These are phyloP conservation scores for Penicillium sp. DNA, from an alignment of 2,329 filamentous ascomycete genomes.

Conservation along the genomic window DNA sequence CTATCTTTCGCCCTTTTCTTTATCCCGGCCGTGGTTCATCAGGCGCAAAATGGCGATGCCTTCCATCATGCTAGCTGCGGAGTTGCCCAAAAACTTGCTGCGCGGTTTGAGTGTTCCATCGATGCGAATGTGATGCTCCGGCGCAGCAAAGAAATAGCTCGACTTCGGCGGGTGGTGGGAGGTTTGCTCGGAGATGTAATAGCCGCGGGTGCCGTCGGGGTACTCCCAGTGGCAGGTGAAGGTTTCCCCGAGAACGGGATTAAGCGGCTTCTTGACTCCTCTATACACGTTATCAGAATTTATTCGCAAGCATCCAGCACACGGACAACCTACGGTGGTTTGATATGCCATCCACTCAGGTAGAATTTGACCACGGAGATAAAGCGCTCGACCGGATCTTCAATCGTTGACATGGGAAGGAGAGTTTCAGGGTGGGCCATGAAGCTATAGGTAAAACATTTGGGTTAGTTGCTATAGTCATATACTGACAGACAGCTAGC, in stretches of 20 bases:
- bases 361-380: slow-evolving; percentile 97
- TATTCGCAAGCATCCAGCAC: neutral
- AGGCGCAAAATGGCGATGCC: slow-evolving; percentile 84
- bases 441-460: slow-evolving; percentile 60
- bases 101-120: slow-evolving; percentile 93
- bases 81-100: slow-evolving; percentile 94
- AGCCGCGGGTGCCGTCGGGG: slow-evolving; percentile 75
- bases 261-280: slow-evolving; percentile 96
- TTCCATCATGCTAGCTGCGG: slow-evolving; percentile 96
- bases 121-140: slow-evolving; percentile 87
- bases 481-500: neutral
- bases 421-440: slow-evolving; percentile 99
- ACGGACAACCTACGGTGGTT: slow-evolving; percentile 69
- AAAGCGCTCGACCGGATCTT: slow-evolving; percentile 86
- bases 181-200: slow-evolving; percentile 96
- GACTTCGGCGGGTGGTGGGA: slow-evolving; percentile 98
- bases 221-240: slow-evolving; percentile 97
- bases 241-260: slow-evolving; percentile 90
- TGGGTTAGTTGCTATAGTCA: neutral
- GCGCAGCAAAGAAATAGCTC: slow-evolving; percentile 98
- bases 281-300: slow-evolving; percentile 46
- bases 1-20: slow-evolving; percentile 75
- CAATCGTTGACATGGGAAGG: slow-evolving; percentile 77
- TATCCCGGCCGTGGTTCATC: slow-evolving; percentile 67
- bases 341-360: slow-evolving; percentile 97